Base-by-base conservation (phyloP, 2,329 filamentous ascomycete genomes). In the Diaporthe ilicicola region DNA sequence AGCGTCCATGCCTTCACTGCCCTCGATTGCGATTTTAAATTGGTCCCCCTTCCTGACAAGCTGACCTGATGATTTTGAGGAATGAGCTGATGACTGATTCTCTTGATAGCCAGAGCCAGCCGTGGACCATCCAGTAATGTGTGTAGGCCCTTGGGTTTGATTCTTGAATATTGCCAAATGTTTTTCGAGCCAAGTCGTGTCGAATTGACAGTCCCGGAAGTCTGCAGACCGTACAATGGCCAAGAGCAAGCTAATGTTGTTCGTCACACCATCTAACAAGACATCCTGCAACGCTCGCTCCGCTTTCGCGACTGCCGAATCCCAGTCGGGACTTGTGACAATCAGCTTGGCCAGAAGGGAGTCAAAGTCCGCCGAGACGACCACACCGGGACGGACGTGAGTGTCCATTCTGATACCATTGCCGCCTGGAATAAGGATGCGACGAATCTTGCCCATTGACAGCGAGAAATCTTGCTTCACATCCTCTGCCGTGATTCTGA, bases 261-360 rank as follows among this genome's bases (percentile, higher is more conserved):
- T 91, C 74, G 87, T 87, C 5, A 91, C 81, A 1, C 89, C 90
- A 0, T 75, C 77, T n/a, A 92, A 83, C 2, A 77, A 79, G 0
- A 87, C 87, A 72, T 91, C 89, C 19, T 84, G 80, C 0, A 92
- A 78, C 0, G 88, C 88, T 42, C 88, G 80, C 64, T 81, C 81
- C 0, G 88, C 86, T 76, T 90, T 91, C 2, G 77, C 76, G 1
- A 91, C 82, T 0, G 81, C 82, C 15, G 82, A 83, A n/a, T 81
- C 75, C 87, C 88, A 91, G 9, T 80, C 84, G 0, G 82, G 77
- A 0, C 86, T 87, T 1, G 86, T 89, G 61, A 90, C 79, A 44
- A 90, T 87, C 70, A 91, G 81, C 73, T 91, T 91, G 6, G 87
- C 88, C 4, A 91, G 77, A 1, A 91, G 81, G 67, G 86, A 88